Conservation (phyloP, 768 basidiomycete species). For the Leucogyrophana mollusca region DNA sequence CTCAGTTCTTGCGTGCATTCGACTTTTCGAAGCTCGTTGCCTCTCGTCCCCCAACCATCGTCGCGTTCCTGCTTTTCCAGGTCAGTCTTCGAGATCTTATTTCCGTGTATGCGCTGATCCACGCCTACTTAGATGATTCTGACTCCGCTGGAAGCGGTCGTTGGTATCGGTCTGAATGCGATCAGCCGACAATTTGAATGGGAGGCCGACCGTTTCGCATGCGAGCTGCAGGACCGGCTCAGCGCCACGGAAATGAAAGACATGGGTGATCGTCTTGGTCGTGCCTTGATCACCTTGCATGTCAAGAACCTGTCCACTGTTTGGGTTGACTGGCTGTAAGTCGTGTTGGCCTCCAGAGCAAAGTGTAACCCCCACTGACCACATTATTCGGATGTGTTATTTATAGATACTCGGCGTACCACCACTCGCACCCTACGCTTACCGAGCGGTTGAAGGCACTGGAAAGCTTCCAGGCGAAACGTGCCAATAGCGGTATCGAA, state of each 20-base stretch:
- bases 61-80: constrained; percentile 88
- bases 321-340: constrained; percentile 91
- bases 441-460: constrained; percentile 85
- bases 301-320: constrained; percentile 92
- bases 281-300: constrained; percentile 82
- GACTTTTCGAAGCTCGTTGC: constrained; percentile 71
- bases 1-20: constrained; percentile 76
- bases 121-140: constrained; percentile 60
- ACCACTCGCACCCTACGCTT: constrained; percentile 94
- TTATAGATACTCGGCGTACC: constrained; percentile 87
- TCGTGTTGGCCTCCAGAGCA: constrained; percentile 3
- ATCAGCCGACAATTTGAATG: constrained; percentile 88
- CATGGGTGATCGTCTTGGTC: constrained; percentile 83
- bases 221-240: constrained; percentile 58
- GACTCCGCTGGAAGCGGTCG: constrained; percentile 73
- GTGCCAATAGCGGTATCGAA: constrained; percentile 23
- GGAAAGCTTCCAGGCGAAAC: constrained; percentile 58
- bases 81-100: constrained; percentile 21
- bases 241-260: constrained; percentile 59
- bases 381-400: background rate
- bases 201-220: constrained; percentile 88
- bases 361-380: background rate
- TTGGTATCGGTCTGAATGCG: constrained; percentile 74
- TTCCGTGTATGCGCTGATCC: background rate
- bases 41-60: constrained; percentile 70